Evolutionary conservation across 345 rosid species (phyloP).

Genomic region (Gossypium australe): DNA sequence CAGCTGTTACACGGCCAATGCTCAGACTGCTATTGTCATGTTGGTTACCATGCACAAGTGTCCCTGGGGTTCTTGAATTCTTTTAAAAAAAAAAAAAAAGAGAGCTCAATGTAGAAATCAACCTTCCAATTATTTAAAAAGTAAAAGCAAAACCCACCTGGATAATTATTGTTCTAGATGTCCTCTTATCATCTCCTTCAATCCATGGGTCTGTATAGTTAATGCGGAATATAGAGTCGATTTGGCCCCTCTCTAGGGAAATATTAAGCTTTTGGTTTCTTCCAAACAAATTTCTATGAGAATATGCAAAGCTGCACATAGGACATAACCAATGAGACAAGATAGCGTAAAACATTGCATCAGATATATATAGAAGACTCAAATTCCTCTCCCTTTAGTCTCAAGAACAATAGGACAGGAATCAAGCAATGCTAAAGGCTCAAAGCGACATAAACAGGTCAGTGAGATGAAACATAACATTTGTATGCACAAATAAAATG

Average conservation of each 20-base stretch:
- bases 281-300: slow-evolving; percentile 91
- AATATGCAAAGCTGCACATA: slow-evolving; percentile 87
- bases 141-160: slow-evolving; percentile 48
- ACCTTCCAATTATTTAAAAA: slow-evolving; percentile 7
- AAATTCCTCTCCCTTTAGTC: background rate
- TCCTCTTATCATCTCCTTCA: slow-evolving; percentile 91
- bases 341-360: background rate
- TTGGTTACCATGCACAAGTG: slow-evolving; percentile 89
- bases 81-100: slow-evolving; percentile 26
- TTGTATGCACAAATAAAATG: background rate
- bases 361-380: background rate
- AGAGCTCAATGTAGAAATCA: background rate
- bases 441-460: background rate
- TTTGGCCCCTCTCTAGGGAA: slow-evolving; percentile 89
- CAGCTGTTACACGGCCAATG: slow-evolving; percentile 78
- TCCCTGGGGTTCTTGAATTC: slow-evolving; percentile 98
- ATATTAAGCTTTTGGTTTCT: slow-evolving; percentile 89
- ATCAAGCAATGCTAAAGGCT: background rate
- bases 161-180: slow-evolving; percentile 85
- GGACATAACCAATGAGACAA: background rate
- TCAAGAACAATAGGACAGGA: background rate
- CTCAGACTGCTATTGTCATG: slow-evolving; percentile 60
- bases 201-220: slow-evolving; percentile 99
- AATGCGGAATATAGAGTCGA: slow-evolving; percentile 84
- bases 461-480: background rate